Conservation (phyloP, 306 rosid genomes). For the Prunus padus region DNA sequence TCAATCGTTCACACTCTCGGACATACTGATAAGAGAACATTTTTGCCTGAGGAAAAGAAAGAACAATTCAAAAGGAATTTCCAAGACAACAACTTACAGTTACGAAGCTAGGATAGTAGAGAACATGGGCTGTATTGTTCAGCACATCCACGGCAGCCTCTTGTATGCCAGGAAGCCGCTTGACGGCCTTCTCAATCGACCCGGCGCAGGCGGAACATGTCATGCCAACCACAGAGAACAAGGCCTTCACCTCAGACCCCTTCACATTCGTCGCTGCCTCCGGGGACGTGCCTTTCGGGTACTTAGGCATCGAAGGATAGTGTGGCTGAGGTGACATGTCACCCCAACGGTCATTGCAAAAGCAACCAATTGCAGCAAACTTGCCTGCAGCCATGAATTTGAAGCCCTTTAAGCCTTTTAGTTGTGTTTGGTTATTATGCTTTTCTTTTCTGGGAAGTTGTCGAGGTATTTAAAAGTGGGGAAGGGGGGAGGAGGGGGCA, state of each 20-base stretch:
- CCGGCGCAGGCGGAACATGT: conserved; percentile 77
- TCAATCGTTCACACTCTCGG: too few relatives aligned
- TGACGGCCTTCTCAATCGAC: conserved; percentile 67
- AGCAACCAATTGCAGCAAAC: conserved; percentile 39
- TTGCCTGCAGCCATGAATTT: conserved; percentile 30
- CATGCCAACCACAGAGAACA: conserved; percentile 69
- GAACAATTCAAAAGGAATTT: background rate
- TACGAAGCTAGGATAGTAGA: conserved; percentile 52
- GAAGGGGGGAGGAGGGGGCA: background rate
- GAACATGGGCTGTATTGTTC: conserved; percentile 63
- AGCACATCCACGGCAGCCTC: conserved; percentile 70
- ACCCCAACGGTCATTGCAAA: conserved; percentile 32
- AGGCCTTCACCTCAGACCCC: conserved; percentile 38
- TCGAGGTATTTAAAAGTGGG: background rate
- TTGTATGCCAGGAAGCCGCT: conserved; percentile 69
- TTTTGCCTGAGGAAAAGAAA: background rate
- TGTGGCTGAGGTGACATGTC: conserved; percentile 39
- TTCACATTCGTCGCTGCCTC: background rate
- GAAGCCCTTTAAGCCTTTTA: too few relatives aligned
- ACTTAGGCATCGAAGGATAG: conserved; percentile 56
- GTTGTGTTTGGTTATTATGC: too few relatives aligned
- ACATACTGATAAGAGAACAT: too few relatives aligned
- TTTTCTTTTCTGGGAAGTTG: background rate
- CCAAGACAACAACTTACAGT: conserved; percentile 40
- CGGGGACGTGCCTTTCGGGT: conserved; percentile 39